Evolutionary conservation across 1,284 basidiomycete genomes (phyloP).

Genomic region (Ganoderma sp.): DNA sequence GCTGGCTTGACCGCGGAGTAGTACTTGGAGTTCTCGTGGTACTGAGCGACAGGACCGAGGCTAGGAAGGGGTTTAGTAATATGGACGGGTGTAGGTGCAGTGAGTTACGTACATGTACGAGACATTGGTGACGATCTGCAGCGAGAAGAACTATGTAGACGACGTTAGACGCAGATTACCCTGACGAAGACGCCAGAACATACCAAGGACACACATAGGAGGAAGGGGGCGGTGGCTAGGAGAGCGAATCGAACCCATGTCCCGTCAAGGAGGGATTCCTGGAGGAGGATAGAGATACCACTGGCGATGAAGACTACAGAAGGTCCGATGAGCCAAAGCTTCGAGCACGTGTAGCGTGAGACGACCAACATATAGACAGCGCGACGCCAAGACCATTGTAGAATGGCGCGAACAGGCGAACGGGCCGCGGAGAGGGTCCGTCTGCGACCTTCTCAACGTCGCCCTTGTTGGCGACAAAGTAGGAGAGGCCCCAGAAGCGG

Average conservation of each 20-base stretch:
- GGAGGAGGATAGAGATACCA: conserved; percentile 61
- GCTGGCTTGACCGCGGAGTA: conserved; percentile 67
- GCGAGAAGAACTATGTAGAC: conserved; percentile 60
- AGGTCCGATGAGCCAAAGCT: conserved; percentile 2
- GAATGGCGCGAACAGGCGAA: conserved; percentile 76
- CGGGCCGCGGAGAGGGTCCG: conserved; percentile 50
- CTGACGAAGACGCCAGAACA: conserved; percentile 33
- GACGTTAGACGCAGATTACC: too few species aligned
- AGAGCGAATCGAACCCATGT: conserved; percentile 68
- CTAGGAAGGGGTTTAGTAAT: conserved; percentile 39
- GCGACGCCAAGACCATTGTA: conserved; percentile 77
- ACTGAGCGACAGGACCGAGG: conserved; percentile 76
- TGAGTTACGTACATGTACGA: conserved; percentile 54
- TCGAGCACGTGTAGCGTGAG: background rate
- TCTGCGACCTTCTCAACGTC: conserved; percentile 58
- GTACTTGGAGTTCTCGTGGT: conserved; percentile 74
- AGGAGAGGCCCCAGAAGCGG: conserved; percentile 43
- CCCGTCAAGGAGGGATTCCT: conserved; percentile 73
- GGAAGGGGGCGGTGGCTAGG: conserved; percentile 65
- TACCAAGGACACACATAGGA: conserved; percentile 77
- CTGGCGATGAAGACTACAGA: conserved; percentile 64
- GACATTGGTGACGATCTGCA: conserved; percentile 66
- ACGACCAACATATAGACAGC: conserved; percentile 62
- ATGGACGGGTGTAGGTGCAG: conserved; percentile 7
- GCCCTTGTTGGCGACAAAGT: conserved; percentile 44